These are phyloP conservation scores for Kodamaea neixiangensis DNA, from an alignment of 805 yeast species.

Conservation along the genomic window DNA sequence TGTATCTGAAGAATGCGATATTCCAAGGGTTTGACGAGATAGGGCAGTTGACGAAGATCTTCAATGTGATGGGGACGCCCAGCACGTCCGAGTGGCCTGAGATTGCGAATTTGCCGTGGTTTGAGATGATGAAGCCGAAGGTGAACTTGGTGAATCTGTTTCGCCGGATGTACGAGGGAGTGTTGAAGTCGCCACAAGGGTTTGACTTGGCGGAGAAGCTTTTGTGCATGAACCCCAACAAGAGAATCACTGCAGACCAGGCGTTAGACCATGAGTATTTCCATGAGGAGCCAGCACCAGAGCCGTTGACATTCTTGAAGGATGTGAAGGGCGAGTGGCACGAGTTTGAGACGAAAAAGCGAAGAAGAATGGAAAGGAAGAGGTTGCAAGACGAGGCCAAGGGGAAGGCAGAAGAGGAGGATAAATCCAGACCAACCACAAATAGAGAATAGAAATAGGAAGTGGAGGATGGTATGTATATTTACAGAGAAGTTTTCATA, in stretches of 20 bases:
- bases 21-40: constrained; percentile 91
- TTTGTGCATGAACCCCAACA: constrained; percentile 66
- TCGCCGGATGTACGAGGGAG: constrained; percentile 27
- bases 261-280: constrained; percentile 78
- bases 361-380: constrained; percentile 54
- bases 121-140: constrained; percentile 73
- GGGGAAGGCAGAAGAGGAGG: constrained; percentile 4
- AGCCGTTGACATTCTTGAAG: constrained; percentile 55
- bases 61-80: constrained; percentile 87
- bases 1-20: constrained; percentile 71
- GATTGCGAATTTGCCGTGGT: constrained; percentile 86
- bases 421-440: background rate
- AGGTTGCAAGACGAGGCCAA: constrained; percentile 33
- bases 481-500: no score
- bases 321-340: constrained; percentile 89
- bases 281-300: constrained; percentile 63
- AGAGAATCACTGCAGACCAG: constrained; percentile 64
- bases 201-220: constrained; percentile 66
- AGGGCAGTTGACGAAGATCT: constrained; percentile 76
- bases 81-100: constrained; percentile 72
- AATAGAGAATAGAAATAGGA: background rate
- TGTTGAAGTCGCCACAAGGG: constrained; percentile 35
- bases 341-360: constrained; percentile 90
- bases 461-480: background rate
- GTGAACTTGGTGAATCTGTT: constrained; percentile 34